Conservation (phyloP, 164 flowering plant genomes). For the Nymphaea colorata region DNA sequence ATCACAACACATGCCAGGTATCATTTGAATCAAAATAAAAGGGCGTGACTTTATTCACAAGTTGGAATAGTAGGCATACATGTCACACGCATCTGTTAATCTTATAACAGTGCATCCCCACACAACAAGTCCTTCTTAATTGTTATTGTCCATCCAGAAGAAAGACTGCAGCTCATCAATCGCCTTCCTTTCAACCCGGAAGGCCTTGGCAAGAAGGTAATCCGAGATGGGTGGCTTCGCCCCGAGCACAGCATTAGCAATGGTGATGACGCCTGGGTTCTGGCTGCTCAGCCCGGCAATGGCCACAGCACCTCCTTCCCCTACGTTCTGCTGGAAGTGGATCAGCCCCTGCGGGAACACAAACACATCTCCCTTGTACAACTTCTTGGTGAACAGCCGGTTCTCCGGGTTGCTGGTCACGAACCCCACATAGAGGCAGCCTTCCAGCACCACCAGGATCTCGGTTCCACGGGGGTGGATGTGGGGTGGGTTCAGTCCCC, state of each 20-base stretch:
- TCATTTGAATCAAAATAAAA: no score
- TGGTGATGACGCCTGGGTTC: constrained; percentile 9
- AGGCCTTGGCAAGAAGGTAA: constrained; percentile 3
- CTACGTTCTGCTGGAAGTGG: constrained; percentile 6
- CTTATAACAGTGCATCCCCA: not conserved
- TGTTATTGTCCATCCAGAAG: not conserved
- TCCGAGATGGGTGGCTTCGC: not conserved
- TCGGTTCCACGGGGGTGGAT: no score
- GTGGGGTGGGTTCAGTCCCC: no score
- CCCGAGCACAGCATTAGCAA: constrained; percentile 3
- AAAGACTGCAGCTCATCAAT: constrained; percentile 1
- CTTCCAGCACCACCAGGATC: no score
- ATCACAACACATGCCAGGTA: no score
- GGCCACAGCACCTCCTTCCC: not conserved
- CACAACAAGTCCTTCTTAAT: no score
- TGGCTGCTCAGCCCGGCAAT: constrained; percentile 5
- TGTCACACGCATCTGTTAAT: not conserved
- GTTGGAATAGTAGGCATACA: not conserved
- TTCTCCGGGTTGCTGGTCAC: no score
- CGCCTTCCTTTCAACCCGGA: constrained; percentile 1
- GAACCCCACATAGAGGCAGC: no score
- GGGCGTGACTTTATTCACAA: not conserved
- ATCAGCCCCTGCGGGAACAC: constrained; percentile 7
- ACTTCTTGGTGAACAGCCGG: no score
- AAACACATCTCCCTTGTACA: no score